Evolutionary conservation across 257 asterid genomes (phyloP).

Genomic region (Fraxinus americana): DNA sequence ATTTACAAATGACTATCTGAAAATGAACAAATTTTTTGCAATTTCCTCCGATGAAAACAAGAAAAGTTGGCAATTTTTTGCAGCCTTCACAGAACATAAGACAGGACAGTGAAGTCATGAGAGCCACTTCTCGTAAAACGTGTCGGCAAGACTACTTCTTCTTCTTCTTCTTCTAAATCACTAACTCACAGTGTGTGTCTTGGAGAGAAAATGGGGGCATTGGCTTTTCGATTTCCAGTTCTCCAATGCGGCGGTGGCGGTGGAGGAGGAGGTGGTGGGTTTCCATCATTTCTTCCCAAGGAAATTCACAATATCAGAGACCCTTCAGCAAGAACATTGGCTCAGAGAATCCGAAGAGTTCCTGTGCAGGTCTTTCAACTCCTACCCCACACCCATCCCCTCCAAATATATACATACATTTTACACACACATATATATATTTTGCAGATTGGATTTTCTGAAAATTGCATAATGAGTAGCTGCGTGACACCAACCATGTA

Average conservation of each 20-base stretch:
- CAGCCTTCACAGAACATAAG: not conserved
- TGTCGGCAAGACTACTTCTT: not conserved
- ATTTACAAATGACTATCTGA: too few relatives aligned
- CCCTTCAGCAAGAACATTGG: conserved; percentile 66
- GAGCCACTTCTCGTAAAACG: not conserved
- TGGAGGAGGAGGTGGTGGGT: conserved; percentile 35
- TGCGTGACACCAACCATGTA: conserved; percentile 60
- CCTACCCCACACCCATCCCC: not conserved
- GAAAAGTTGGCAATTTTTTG: not conserved
- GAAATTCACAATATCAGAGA: conserved; percentile 66
- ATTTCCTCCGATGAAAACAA: too few relatives aligned
- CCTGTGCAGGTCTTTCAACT: conserved; percentile 56
- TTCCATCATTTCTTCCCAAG: conserved; percentile 70
- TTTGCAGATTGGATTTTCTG: conserved; percentile 47
- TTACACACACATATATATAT: not conserved
- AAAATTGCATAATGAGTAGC: conserved; percentile 75
- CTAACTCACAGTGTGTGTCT: not conserved
- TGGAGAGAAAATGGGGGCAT: conserved; percentile 32
- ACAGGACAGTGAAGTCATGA: not conserved
- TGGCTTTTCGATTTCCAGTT: conserved; percentile 35
- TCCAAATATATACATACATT: not conserved
- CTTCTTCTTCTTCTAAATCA: too few relatives aligned
- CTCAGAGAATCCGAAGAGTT: conserved; percentile 66
- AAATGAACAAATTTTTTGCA: too few relatives aligned
- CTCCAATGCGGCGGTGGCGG: conserved; percentile 27